Evolutionary conservation across 257 asterid genomes (phyloP).

Genomic region (Solanum neorickii): DNA sequence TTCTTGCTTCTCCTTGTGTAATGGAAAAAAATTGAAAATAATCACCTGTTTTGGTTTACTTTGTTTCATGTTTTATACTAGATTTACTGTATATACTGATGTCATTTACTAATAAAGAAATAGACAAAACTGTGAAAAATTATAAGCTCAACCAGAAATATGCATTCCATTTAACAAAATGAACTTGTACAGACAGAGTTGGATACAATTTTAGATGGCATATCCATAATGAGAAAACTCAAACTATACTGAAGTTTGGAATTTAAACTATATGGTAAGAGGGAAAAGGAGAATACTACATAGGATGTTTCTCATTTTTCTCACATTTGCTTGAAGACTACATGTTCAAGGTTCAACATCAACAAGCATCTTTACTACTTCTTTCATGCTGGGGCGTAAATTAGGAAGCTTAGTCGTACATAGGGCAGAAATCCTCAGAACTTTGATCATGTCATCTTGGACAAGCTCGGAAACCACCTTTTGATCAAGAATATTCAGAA

Average conservation of each 20-base stretch:
- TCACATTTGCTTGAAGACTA: constrained; percentile 24
- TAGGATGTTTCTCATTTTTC: constrained; percentile 12
- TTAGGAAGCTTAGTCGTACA: constrained; percentile 1
- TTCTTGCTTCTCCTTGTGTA: not conserved
- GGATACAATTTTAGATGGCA: not conserved
- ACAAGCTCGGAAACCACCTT: not conserved
- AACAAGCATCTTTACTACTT: constrained; percentile 1
- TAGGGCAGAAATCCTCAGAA: not conserved
- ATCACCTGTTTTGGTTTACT: not conserved
- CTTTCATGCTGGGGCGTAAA: constrained; percentile 7
- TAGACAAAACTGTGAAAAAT: not conserved
- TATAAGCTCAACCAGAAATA: not conserved
- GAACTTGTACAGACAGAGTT: not conserved
- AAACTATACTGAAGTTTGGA: not conserved
- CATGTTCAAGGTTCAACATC: not conserved
- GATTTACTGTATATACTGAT: not conserved
- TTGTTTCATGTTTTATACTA: not conserved
- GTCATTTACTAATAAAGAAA: not conserved
- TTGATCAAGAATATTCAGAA: not conserved
- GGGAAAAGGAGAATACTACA: constrained; percentile 6
- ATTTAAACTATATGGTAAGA: not conserved
- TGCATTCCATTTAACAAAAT: not conserved
- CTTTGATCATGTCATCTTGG: not conserved
- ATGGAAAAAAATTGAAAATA: not conserved
- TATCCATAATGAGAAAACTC: not conserved